Evolutionary conservation across 805 yeast species (phyloP).

Genomic region (Candida pseudoglaebosa): DNA sequence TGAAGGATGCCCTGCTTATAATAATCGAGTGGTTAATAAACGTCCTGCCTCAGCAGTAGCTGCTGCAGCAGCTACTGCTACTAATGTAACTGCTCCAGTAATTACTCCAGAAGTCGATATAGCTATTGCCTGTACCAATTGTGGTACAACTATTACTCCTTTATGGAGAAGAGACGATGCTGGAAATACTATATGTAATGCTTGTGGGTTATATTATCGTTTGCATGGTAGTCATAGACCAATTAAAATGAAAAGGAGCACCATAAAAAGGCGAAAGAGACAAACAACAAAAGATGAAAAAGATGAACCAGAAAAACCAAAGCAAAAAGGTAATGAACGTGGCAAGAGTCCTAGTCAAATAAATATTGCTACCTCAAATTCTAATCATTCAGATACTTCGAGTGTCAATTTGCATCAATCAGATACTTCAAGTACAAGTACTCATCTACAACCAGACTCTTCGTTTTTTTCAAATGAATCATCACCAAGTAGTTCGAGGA

Average conservation of each 20-base stretch:
- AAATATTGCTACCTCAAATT: too few relatives aligned
- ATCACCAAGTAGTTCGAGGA: not conserved
- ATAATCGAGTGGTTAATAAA: slow-evolving; percentile 53
- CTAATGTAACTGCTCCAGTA: slow-evolving; percentile 4
- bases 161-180: slow-evolving; percentile 79
- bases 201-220: slow-evolving; percentile 76
- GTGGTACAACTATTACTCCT: slow-evolving; percentile 83
- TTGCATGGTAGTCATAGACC: slow-evolving; percentile 79
- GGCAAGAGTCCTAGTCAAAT: too few relatives aligned
- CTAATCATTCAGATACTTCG: too few relatives aligned
- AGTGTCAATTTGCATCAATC: too few relatives aligned
- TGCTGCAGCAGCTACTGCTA: not conserved
- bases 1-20: slow-evolving; percentile 78
- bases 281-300: slow-evolving; percentile 7
- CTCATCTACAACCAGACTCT: too few relatives aligned
- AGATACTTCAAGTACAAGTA: too few relatives aligned
- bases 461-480: too few relatives aligned
- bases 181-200: slow-evolving; percentile 84
- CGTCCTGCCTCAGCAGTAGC: slow-evolving; percentile 6
- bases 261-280: slow-evolving; percentile 73
- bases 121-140: slow-evolving; percentile 77
- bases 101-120: slow-evolving; percentile 31
- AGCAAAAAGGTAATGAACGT: too few relatives aligned
- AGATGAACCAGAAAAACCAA: not conserved
- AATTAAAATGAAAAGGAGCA: slow-evolving; percentile 63